Evolutionary conservation across 2,329 filamentous ascomycete species (phyloP), one percentile per base, ranked within the genome.

Genomic region (Tolypocladium guangdongense): DNA sequence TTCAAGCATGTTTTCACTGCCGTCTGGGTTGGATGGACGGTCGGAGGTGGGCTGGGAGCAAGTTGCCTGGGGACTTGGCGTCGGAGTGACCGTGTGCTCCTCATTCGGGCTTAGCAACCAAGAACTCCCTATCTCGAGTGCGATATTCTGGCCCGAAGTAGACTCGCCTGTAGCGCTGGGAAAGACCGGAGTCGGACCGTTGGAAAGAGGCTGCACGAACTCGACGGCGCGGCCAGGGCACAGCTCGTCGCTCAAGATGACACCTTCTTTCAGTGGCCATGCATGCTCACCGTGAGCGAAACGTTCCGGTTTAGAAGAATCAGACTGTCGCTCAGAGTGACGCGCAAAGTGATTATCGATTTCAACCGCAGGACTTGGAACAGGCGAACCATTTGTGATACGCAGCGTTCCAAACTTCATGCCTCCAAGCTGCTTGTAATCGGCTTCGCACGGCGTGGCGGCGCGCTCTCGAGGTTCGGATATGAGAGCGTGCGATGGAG

Each of bases 401-500:
- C 80, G 76, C 50, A 86, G 61, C 2, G 80, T 80, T 2, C 83
- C 83, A 52, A 83, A 75, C 62, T 82, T 82, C 62, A 83, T 84
- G 12, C 74, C 78, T 3, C 82, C 82, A 35, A 81, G 75, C 47
- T 83, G 80, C 55, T 73, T 73, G 59, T 84, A 84, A n/a, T 79
- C 75, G 32, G 71, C 64, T 27, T 83, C 81, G 41, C 69, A 76
- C 0, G 82, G 69, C 10, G 70, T 71, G 16, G 62, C 59, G 8
- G 63, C 64, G 37, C 67, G 60, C 24, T 65, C 62, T 35, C 55
- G 50, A 30, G 55, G 52, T 18, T 53, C 47, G 51, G 54, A 48
- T 36, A 56, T 27, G 43, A 53, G 50, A 51, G 60, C 41, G 50
- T 51, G 50, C 20, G 57, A 55, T 4, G 68, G 68, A 61, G 73